Percentiles rank a stretch among this genome's conserved stretches.
These are phyloP conservation scores for Chlorella variabilis DNA, from an alignment of 163 green algal species.

Conservation along the genomic window DNA sequence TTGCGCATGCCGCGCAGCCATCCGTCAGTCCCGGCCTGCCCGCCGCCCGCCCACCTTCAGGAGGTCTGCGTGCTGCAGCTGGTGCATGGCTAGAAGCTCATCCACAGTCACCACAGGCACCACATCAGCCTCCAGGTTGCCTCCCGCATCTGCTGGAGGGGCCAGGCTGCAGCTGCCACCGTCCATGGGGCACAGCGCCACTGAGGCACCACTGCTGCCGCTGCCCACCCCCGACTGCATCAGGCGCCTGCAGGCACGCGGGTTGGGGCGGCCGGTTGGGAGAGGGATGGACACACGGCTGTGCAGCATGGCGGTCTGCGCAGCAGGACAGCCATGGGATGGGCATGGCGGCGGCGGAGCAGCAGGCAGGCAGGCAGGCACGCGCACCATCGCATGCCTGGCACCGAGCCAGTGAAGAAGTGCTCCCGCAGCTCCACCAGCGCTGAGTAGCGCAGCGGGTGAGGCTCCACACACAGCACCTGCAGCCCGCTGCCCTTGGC, in stretches of 20 bases:
- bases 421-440: background rate
- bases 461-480: slow-evolving; percentile 12
- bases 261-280: too few species aligned
- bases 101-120: background rate
- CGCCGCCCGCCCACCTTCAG: background rate
- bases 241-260: background rate
- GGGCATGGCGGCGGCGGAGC: too few species aligned
- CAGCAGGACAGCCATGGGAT: too few species aligned
- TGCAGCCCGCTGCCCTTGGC: background rate
- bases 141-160: too few species aligned
- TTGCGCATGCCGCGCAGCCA: too few species aligned
- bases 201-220: background rate
- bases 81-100: background rate
- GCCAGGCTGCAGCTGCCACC: background rate
- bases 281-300: background rate
- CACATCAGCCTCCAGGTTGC: background rate
- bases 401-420: background rate
- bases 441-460: background rate
- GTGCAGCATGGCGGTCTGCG: too few species aligned
- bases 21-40: too few species aligned
- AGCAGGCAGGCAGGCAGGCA: background rate
- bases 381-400: background rate
- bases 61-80: background rate
- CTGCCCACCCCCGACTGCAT: background rate
- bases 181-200: background rate